Evolutionary conservation across 2,329 filamentous ascomycete species (phyloP).

Genomic region (Blumeriella jaapii): DNA sequence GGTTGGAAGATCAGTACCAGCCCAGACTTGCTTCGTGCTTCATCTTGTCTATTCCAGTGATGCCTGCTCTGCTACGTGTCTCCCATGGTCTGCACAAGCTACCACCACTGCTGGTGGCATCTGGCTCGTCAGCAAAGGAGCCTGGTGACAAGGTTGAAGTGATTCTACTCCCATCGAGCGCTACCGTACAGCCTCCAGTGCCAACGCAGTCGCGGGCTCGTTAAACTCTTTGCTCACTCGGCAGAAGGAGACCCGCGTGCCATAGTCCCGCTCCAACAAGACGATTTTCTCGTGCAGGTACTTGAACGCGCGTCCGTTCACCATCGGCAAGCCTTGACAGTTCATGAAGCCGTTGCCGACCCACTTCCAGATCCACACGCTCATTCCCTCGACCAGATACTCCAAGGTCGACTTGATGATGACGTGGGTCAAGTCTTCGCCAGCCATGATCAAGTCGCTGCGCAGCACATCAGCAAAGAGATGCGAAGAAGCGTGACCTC

Average conservation of each 20-base stretch:
- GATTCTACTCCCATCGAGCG: background rate
- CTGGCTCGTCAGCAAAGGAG: too few species aligned
- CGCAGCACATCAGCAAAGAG: background rate
- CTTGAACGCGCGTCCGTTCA: conserved; percentile 10
- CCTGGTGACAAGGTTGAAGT: too few species aligned
- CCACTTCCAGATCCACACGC: conserved; percentile 13
- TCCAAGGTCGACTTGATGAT: conserved; percentile 12
- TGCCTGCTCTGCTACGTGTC: too few species aligned
- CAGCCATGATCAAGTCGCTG: conserved; percentile 7
- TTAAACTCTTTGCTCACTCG: conserved; percentile 3
- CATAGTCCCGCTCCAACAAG: conserved; percentile 9
- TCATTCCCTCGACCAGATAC: conserved; percentile 8
- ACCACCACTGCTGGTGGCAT: too few species aligned
- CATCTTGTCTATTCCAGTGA: too few species aligned
- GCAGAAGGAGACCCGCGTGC: conserved; percentile 9
- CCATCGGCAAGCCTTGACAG: conserved; percentile 4
- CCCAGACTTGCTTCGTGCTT: too few species aligned
- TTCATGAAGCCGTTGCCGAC: conserved; percentile 8
- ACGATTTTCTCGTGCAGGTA: conserved; percentile 11
- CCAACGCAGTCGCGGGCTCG: conserved; percentile 1
- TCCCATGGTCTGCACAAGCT: too few species aligned
- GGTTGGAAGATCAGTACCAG: too few species aligned
- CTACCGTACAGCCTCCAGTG: background rate
- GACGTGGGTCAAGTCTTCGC: conserved; percentile 10
- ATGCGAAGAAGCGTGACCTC: too few species aligned